Conservation (phyloP, 345 rosid species). For the Rhodamnia rubescens region DNA sequence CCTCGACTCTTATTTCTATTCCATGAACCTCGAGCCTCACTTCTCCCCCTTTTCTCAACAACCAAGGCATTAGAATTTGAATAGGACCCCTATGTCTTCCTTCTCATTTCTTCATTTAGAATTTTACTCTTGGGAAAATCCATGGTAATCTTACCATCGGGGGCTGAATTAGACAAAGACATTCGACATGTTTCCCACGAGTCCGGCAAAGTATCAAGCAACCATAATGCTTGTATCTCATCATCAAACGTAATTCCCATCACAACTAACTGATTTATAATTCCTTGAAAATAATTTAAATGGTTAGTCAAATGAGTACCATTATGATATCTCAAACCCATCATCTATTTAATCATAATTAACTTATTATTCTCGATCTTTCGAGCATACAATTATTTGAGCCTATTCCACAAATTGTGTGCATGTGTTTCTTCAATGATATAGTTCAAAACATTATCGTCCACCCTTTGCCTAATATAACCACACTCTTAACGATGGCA, state of each 20-base stretch:
- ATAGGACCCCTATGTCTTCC: neutral
- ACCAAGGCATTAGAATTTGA: neutral
- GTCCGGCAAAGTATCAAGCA: rapidly evolving
- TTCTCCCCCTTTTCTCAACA: neutral
- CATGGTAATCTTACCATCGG: neutral
- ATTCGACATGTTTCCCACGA: neutral
- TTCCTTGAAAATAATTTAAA: neutral
- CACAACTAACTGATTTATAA: neutral
- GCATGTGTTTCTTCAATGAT: neutral
- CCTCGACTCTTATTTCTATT: neutral
- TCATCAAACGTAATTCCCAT: neutral
- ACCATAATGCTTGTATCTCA: neutral
- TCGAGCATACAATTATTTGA: neutral
- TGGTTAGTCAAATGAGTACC: neutral
- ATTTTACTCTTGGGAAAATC: neutral
- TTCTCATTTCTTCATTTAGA: neutral
- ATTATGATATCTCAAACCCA: neutral
- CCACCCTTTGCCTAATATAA: too few relatives aligned
- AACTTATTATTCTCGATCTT: neutral
- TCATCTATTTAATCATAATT: neutral
- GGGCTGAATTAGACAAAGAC: neutral
- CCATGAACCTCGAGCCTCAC: too few relatives aligned
- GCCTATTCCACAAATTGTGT: neutral
- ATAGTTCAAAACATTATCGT: neutral
- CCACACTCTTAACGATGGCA: too few relatives aligned